Percentiles rank a stretch among this genome's conserved stretches.
phyloP scores from a whole-genome alignment of 2,329 filamentous ascomycete species.

The Penicillium italicum region DNA sequence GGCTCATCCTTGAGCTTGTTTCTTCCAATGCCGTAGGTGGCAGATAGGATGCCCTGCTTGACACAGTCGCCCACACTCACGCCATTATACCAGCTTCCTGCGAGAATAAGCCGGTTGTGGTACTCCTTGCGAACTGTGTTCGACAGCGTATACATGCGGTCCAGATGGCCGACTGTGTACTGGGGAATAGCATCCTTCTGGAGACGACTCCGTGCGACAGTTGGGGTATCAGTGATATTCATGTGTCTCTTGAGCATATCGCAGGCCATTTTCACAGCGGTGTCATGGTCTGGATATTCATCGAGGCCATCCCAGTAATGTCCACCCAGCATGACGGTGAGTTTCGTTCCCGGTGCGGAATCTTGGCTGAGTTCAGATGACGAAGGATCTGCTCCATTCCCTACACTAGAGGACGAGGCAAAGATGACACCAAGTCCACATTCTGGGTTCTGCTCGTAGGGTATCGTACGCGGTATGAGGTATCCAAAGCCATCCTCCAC shows the following conservation, averaged over 20 bases:
- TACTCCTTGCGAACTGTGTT: constrained; percentile 55
- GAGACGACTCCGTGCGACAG: constrained; percentile 58
- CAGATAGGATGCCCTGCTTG: constrained; percentile 55
- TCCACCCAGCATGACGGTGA: constrained; percentile 92
- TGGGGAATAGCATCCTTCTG: constrained; percentile 81
- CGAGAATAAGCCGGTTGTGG: constrained; percentile 61
- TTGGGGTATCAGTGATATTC: constrained; percentile 61
- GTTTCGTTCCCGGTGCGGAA: constrained; percentile 65
- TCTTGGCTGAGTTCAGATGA: constrained; percentile 37
- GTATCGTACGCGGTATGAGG: constrained; percentile 73
- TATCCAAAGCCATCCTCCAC: constrained; percentile 76
- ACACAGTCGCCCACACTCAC: constrained; percentile 56
- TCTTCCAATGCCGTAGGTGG: constrained; percentile 39
- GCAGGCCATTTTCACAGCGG: constrained; percentile 67
- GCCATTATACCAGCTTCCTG: constrained; percentile 52
- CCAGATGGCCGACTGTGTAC: constrained; percentile 73
- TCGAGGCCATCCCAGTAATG: constrained; percentile 76
- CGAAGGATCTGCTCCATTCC: constrained; percentile 32
- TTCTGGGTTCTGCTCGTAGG: constrained; percentile 72
- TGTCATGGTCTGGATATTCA: constrained; percentile 59
- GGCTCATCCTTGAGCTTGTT: constrained; percentile 21
- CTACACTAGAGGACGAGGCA: constrained; percentile 65
- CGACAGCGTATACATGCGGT: constrained; percentile 58
- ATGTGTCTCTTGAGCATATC: constrained; percentile 70
- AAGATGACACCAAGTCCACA: constrained; percentile 88